Evolutionary conservation across 441 rosid species (phyloP).

Genomic region (Dalechampia spathulata): DNA sequence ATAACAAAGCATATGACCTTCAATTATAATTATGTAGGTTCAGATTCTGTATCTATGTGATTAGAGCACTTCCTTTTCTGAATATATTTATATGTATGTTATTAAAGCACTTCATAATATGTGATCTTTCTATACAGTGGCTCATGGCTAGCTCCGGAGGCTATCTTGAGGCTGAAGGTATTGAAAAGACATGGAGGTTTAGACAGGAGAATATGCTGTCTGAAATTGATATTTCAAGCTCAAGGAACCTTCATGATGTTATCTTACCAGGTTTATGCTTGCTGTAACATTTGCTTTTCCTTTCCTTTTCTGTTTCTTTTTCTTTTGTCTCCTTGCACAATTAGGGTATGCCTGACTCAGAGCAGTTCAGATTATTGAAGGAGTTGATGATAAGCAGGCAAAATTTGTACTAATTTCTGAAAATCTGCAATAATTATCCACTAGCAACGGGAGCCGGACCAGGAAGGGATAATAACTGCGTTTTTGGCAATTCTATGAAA

Average conservation of each 20-base stretch:
- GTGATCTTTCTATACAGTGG: slow-evolving; percentile 51
- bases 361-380: not conserved
- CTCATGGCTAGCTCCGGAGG: slow-evolving; percentile 76
- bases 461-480: too few species aligned
- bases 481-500: too few species aligned
- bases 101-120: slow-evolving; percentile 10
- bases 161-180: slow-evolving; percentile 76
- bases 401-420: too few species aligned
- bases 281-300: not conserved
- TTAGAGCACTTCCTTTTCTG: too few species aligned
- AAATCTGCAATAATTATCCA: too few species aligned
- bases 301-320: not conserved
- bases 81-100: not conserved
- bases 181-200: slow-evolving; percentile 79
- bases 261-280: slow-evolving; percentile 59
- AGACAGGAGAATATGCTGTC: slow-evolving; percentile 53
- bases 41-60: too few species aligned
- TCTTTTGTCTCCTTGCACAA: too few species aligned
- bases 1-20: too few species aligned
- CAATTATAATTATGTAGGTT: too few species aligned
- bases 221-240: slow-evolving; percentile 55
- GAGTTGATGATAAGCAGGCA: not conserved
- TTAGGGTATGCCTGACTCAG: not conserved
- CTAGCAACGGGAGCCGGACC: too few species aligned
- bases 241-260: slow-evolving; percentile 69